Percentiles rank a stretch among this genome's conserved stretches.
Conservation (phyloP, 140 eudicot species). For the Oenanthe javanica region DNA sequence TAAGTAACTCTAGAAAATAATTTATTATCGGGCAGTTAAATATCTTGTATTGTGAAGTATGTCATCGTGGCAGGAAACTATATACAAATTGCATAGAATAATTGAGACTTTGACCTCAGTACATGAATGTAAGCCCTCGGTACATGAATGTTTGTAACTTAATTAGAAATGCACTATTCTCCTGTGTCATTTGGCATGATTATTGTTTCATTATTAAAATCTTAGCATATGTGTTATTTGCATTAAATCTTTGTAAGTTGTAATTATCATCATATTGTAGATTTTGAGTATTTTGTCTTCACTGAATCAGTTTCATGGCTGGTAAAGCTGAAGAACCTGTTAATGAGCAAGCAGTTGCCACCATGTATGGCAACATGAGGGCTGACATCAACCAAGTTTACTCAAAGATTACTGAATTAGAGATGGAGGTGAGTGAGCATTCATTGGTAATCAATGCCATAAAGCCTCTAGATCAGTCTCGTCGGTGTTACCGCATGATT, state of each 20-base stretch:
- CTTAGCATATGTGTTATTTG: background rate
- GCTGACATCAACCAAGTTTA: conserved; percentile 74
- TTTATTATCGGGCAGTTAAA: background rate
- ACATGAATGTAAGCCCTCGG: too few species aligned
- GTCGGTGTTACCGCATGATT: conserved; percentile 87
- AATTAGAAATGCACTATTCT: background rate
- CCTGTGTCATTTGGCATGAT: background rate
- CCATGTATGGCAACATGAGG: conserved; percentile 60
- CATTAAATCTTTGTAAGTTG: background rate
- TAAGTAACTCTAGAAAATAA: background rate
- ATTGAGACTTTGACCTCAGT: background rate
- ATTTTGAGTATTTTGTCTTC: background rate
- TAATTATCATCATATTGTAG: background rate
- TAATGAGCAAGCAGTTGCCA: conserved; percentile 93
- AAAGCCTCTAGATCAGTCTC: conserved; percentile 71
- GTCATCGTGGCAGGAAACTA: background rate
- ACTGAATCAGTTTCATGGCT: conserved; percentile 47
- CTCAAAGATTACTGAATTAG: conserved; percentile 91
- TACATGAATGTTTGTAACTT: background rate
- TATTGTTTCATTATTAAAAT: background rate
- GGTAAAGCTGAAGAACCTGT: conserved; percentile 47
- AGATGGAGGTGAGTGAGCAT: conserved; percentile 95
- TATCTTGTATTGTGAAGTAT: background rate
- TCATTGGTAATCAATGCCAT: conserved; percentile 82
- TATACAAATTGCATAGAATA: background rate